phyloP scores from a whole-genome alignment of 192 early-diverging fungal species.

The Piromyces sp. region DNA sequence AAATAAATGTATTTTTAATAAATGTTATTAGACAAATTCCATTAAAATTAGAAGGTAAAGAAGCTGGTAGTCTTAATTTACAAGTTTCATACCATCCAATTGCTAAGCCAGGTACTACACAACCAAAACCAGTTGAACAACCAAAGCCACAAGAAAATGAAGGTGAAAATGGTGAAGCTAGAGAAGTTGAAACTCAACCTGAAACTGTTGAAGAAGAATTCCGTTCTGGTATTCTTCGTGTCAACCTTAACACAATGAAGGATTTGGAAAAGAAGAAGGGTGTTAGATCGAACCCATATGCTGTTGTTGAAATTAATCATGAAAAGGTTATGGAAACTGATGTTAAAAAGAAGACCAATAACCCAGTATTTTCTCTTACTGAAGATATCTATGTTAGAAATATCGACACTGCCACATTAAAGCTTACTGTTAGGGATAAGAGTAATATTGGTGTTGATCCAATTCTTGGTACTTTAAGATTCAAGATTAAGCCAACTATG shows the following conservation, averaged over 20 bases:
- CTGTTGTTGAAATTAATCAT: not conserved
- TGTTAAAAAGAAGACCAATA: constrained; percentile 49
- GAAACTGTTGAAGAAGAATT: constrained; percentile 29
- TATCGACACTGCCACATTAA: constrained; percentile 32
- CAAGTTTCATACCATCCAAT: not conserved
- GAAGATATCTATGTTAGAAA: constrained; percentile 57
- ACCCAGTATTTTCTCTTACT: constrained; percentile 61
- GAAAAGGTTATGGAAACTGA: constrained; percentile 22
- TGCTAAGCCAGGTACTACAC: not conserved
- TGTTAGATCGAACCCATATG: not conserved
- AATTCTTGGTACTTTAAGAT: constrained; percentile 8
- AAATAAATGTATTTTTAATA: too few relatives aligned
- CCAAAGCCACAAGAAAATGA: not conserved
- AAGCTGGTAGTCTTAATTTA: constrained; percentile 7
- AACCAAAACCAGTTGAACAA: too few relatives aligned
- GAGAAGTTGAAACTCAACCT: constrained; percentile 21
- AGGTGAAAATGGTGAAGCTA: not conserved
- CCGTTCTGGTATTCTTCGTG: constrained; percentile 6
- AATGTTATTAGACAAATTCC: constrained; percentile 9
- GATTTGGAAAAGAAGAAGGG: constrained; percentile 1
- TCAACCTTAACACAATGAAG: not conserved
- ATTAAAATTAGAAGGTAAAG: constrained; percentile 18
- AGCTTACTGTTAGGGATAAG: constrained; percentile 40
- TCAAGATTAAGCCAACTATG: constrained; percentile 6
- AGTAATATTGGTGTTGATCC: constrained; percentile 18